Percentiles rank a stretch among this genome's conserved stretches.
Evolutionary conservation across 768 basidiomycete species (phyloP).

Genomic region (Pulveroboletus sp.): DNA sequence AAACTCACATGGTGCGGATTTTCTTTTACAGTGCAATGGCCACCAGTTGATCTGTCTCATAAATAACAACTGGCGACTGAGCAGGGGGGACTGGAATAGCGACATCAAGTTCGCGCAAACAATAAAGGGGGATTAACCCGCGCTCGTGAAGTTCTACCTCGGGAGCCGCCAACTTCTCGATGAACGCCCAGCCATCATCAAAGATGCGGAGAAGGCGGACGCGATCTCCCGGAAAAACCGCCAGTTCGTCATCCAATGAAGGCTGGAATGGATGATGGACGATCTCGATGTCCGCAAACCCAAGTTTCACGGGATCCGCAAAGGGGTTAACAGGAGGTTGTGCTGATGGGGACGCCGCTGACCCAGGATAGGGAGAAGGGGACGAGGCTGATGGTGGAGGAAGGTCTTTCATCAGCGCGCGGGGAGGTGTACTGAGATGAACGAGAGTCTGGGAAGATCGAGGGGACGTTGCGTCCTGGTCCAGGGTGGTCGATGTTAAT

Average conservation of each 20-base stretch:
- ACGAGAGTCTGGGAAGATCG: constrained; percentile 17
- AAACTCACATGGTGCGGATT: constrained; percentile 2
- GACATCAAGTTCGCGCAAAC: constrained; percentile 48
- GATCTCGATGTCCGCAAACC: constrained; percentile 41
- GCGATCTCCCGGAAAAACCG: constrained; percentile 44
- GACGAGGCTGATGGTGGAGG: constrained; percentile 11
- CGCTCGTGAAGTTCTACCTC: constrained; percentile 11
- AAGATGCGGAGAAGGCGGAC: constrained; percentile 52
- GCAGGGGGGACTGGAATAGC: constrained; percentile 45
- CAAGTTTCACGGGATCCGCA: constrained; percentile 27
- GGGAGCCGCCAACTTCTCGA: constrained; percentile 39
- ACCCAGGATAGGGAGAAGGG: constrained; percentile 10
- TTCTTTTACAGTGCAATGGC: background rate
- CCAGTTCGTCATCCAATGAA: constrained; percentile 55
- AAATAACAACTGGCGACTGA: constrained; percentile 44
- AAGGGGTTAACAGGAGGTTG: constrained; percentile 30
- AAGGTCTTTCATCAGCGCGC: constrained; percentile 10
- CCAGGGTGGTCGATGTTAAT: background rate
- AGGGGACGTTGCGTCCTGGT: constrained; percentile 1
- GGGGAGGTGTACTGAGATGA: constrained; percentile 15
- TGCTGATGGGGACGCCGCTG: constrained; percentile 1
- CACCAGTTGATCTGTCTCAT: constrained; percentile 5
- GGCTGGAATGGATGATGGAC: constrained; percentile 55
- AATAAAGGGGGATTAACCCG: constrained; percentile 69
- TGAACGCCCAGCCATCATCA: constrained; percentile 69